Base-by-base conservation (phyloP, 73 alveolate genomes). In the Paramecium octaurelia region DNA sequence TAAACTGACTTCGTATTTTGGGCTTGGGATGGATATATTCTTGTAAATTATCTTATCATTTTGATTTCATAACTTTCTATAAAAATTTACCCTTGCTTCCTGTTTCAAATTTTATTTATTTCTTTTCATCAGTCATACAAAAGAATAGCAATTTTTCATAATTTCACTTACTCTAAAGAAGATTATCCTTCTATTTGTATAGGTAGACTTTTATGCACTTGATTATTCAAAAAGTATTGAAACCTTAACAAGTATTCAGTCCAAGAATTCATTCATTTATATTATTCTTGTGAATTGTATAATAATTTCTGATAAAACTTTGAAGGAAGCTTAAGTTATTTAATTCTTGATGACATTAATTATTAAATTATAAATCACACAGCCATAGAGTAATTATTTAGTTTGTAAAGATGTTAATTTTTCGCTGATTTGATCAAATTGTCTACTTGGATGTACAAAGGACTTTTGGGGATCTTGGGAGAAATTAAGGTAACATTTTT, bases 381-480 rank as follows among this genome's bases (percentile, higher is more conserved):
- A 31, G 50, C 46, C 84, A 64, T 64, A 31, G 84, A 64, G 84
- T 34, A 64, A 64, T 64, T 64, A 64, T 27, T 64, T 23, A 64
- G 46, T 34, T 64, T 64, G 46, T 64, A 34, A 27, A 27, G 42
- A 24, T 64, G 8, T 75, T 38, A 16, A 42, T 75, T 34, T 20
- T 75, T 75, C 1, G 88, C 60, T 29, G 88, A 75, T 21, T 75
- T 75, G 64, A 75, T 21, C 21, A 29, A 75, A 42, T 23, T 75
- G 38, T 75, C 88, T 11, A 75, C 59, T 75, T 75, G 59, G 35
- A 75, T 75, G 46, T 75, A 75, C 46, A 21, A 23, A 38, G 84
- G 60, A 38, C 88, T 38, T 38, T 75, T 75, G 4, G 88, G 88
- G 11, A 75, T 10, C 38, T 75, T 42, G 11, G 58, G 60, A 16